A percentile compares a stretch with the other conserved stretches of the same genome.
phyloP scores from a whole-genome alignment of 2,329 filamentous ascomycete genomes.

The Fusarium hainanense region DNA sequence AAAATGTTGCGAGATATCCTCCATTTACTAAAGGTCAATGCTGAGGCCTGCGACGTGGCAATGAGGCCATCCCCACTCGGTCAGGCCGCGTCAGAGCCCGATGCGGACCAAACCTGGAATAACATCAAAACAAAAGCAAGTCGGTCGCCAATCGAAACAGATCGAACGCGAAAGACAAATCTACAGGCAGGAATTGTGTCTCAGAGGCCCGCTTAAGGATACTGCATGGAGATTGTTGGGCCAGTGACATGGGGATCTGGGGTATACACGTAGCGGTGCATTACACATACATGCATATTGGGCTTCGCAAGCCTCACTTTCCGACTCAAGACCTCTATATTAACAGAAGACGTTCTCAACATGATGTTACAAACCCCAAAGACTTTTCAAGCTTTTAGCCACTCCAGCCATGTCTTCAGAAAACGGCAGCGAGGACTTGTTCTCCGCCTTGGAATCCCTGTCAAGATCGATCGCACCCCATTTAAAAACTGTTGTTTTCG shows the following conservation, averaged over 20 bases:
- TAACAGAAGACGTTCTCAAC: background rate
- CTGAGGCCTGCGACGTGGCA: conserved; percentile 18
- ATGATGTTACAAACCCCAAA: rapidly evolving
- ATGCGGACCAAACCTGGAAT: conserved; percentile 10
- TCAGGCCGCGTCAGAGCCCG: conserved; percentile 19
- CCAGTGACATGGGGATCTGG: background rate
- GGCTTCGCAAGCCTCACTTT: conserved; percentile 13
- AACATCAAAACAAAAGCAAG: background rate
- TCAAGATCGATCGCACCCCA: conserved; percentile 21
- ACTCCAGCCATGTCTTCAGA: conserved; percentile 15
- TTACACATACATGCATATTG: conserved; percentile 9
- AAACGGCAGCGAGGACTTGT: conserved; percentile 27
- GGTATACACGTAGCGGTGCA: conserved; percentile 24
- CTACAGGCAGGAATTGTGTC: background rate
- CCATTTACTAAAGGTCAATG: background rate
- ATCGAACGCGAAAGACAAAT: background rate
- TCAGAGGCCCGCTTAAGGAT: background rate
- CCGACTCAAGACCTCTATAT: rapidly evolving
- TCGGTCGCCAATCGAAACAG: background rate
- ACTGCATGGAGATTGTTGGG: conserved; percentile 5
- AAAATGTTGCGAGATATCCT: rapidly evolving
- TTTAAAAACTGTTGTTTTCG: conserved; percentile 20
- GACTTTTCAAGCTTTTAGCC: background rate
- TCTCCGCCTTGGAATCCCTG: conserved; percentile 25
- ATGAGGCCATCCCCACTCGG: conserved; percentile 28